phyloP scores from a whole-genome alignment of 176 grass and related monocot species.

The Eremochloa ophiuroides region DNA sequence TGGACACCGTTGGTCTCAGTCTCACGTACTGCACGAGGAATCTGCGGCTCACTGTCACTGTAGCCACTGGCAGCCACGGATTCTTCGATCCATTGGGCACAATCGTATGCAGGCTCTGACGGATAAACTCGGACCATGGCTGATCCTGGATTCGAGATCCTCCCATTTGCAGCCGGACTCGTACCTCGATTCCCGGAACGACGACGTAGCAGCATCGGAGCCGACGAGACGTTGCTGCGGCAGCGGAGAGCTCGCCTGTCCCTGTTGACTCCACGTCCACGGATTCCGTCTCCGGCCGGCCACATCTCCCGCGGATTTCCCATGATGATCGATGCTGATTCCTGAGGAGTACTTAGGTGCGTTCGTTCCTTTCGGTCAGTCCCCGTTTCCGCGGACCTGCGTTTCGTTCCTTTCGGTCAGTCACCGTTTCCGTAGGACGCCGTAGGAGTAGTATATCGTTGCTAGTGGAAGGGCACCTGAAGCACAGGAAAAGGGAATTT shows the following conservation, averaged over 20 bases:
- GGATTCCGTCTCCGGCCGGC: background rate
- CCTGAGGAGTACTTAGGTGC: background rate
- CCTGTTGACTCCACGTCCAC: background rate
- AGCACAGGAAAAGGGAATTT: constrained; percentile 19
- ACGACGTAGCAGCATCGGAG: constrained; percentile 1
- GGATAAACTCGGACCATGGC: background rate
- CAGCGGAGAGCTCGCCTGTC: background rate
- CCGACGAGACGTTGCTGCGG: background rate
- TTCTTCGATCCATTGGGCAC: background rate
- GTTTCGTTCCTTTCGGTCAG: background rate
- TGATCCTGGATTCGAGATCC: background rate
- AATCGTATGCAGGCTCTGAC: background rate
- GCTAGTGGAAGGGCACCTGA: constrained; percentile 44
- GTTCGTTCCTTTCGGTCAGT: background rate
- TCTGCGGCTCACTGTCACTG: background rate
- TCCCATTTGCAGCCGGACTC: background rate
- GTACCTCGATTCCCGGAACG: background rate
- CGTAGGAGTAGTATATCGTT: background rate
- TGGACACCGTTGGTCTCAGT: background rate
- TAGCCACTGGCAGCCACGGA: background rate
- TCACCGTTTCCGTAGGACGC: background rate
- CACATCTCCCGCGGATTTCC: background rate
- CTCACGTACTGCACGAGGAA: background rate
- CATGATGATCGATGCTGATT: background rate
- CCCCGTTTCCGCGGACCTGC: background rate